These are phyloP conservation scores for Microcyclospora tardicrescens DNA, from an alignment of 2,329 filamentous ascomycete species.

Conservation along the genomic window DNA sequence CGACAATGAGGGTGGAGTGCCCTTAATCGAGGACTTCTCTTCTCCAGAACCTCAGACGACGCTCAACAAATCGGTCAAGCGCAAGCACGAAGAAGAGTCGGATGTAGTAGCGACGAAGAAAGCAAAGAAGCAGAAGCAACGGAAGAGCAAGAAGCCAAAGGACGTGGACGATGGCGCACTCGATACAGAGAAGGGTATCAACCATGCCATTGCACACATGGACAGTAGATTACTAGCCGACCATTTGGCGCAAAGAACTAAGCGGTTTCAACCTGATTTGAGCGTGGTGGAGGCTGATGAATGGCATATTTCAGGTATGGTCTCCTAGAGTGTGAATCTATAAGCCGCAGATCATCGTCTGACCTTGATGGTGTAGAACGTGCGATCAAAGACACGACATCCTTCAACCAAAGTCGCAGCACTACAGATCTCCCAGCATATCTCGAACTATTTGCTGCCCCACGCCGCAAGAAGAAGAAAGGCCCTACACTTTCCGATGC, in stretches of 20 bases:
- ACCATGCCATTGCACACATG: constrained; percentile 69
- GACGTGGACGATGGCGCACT: constrained; percentile 51
- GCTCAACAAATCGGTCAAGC: constrained; percentile 19
- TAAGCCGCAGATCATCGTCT: neutral
- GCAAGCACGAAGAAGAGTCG: constrained; percentile 26
- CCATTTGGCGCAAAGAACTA: constrained; percentile 67
- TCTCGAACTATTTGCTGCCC: constrained; percentile 49
- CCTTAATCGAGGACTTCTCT: constrained; percentile 31
- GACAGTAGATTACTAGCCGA: constrained; percentile 74
- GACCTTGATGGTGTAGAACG: constrained; percentile 39
- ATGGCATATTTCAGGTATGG: constrained; percentile 60
- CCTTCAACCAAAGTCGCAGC: constrained; percentile 53
- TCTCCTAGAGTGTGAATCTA: neutral
- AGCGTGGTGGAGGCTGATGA: constrained; percentile 77
- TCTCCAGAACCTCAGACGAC: constrained; percentile 11
- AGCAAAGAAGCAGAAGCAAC: constrained; percentile 45
- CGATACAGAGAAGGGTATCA: constrained; percentile 45
- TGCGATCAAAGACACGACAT: constrained; percentile 67
- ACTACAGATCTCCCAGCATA: constrained; percentile 67
- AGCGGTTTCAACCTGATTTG: constrained; percentile 64
- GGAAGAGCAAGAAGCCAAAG: constrained; percentile 44
- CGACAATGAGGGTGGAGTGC: constrained; percentile 27
- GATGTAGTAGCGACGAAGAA: constrained; percentile 24
- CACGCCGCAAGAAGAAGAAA: constrained; percentile 25
- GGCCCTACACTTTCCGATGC: constrained; percentile 49